Percentiles rank a stretch among this genome's conserved stretches.
phyloP scores from a whole-genome alignment of 2,329 filamentous ascomycete species.

The Trichoderma sp. region DNA sequence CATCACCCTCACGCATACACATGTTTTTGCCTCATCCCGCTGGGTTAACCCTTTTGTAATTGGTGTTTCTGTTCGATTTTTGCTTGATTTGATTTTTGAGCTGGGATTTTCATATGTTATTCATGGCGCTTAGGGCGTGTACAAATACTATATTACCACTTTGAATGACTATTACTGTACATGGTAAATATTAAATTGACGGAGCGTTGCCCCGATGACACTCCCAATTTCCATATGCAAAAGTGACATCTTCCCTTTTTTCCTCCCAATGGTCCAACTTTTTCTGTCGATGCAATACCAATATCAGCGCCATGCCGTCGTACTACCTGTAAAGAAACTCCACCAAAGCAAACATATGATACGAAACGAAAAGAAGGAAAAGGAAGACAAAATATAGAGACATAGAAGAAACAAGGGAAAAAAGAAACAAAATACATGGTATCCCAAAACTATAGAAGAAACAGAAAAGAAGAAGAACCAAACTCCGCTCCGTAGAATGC shows the following conservation, averaged over 20 bases:
- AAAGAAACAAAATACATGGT: not conserved
- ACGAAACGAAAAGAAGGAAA: not conserved
- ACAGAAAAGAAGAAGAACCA: not conserved
- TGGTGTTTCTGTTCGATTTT: not conserved
- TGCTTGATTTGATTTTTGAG: not conserved
- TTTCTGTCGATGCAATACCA: not conserved
- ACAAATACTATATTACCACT: constrained; percentile 3
- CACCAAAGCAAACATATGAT: not conserved
- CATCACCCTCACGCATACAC: not conserved
- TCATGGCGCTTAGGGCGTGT: not conserved
- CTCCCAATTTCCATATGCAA: not conserved
- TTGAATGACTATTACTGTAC: constrained; percentile 3
- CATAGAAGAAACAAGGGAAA: not conserved
- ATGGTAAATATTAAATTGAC: not conserved
- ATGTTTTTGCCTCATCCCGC: not conserved
- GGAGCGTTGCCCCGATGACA: not conserved
- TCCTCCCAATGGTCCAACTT: not conserved
- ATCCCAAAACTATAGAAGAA: not conserved
- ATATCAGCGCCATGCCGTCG: constrained; percentile 7
- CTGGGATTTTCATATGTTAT: constrained; percentile 4
- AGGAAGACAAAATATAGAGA: not conserved
- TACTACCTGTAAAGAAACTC: not conserved
- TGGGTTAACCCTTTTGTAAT: not conserved
- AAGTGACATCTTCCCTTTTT: not conserved
- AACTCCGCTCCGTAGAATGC: not conserved